Percentiles rank a stretch among this genome's conserved stretches.
These are phyloP conservation scores for Aspergillus felis DNA, from an alignment of 2,329 filamentous ascomycete genomes.

Conservation along the genomic window DNA sequence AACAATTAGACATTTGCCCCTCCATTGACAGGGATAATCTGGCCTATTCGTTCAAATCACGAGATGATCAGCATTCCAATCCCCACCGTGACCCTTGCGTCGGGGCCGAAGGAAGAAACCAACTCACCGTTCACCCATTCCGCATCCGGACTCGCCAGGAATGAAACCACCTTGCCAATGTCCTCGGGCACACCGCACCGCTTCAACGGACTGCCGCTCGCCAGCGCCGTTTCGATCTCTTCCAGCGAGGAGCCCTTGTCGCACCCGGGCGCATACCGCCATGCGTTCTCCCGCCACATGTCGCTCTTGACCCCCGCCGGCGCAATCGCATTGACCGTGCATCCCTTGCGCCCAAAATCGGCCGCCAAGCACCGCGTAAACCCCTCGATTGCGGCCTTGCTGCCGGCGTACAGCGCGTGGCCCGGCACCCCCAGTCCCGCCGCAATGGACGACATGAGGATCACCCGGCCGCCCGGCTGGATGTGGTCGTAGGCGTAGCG, in stretches of 20 bases:
- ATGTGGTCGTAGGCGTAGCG: slow-evolving; percentile 67
- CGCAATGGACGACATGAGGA: slow-evolving; percentile 63
- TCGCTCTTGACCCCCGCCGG: slow-evolving; percentile 61
- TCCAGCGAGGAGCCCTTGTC: slow-evolving; percentile 51
- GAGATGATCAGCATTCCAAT: neutral
- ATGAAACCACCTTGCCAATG: slow-evolving; percentile 55
- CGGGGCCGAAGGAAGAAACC: neutral
- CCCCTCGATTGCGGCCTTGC: slow-evolving; percentile 59
- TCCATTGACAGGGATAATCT: slow-evolving; percentile 13
- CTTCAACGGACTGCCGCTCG: slow-evolving; percentile 56
- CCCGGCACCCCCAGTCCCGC: slow-evolving; percentile 45
- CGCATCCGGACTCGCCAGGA: slow-evolving; percentile 55
- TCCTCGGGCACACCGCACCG: slow-evolving; percentile 57
- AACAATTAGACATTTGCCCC: slow-evolving; percentile 9
- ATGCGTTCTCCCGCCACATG: slow-evolving; percentile 70
- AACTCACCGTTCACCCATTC: slow-evolving; percentile 62
- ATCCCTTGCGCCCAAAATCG: slow-evolving; percentile 54
- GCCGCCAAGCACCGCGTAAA: slow-evolving; percentile 57
- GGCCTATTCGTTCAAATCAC: slow-evolving; percentile 1
- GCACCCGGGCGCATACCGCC: slow-evolving; percentile 63
- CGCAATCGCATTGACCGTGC: slow-evolving; percentile 59
- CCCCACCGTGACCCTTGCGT: neutral
- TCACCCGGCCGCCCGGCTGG: slow-evolving; percentile 65
- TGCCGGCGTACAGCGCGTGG: slow-evolving; percentile 51
- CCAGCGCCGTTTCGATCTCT: slow-evolving; percentile 49